phyloP scores from a whole-genome alignment of 139 green algal species.

The Chlorokybus atmophyticus region DNA sequence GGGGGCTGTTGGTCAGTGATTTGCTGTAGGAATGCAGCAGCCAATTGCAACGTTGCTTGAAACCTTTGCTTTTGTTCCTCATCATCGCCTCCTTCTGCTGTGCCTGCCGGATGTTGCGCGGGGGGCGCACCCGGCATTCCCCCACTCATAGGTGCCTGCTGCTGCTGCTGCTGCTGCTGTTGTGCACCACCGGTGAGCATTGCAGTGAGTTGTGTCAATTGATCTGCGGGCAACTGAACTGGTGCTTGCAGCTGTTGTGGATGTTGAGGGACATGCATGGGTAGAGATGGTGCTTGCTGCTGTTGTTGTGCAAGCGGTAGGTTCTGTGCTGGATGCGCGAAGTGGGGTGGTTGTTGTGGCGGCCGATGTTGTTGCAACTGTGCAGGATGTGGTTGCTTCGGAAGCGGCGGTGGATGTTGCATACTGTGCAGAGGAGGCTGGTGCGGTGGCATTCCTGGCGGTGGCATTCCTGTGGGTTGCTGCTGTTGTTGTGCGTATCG shows the following conservation, averaged over 20 bases:
- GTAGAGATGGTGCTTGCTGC: slow-evolving; percentile 14
- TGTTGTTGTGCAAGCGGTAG: slow-evolving; percentile 3
- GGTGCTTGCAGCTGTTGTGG: neutral
- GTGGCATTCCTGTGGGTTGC: slow-evolving; percentile 16
- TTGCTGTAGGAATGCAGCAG: no score
- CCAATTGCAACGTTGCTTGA: no score
- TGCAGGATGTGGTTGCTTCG: neutral
- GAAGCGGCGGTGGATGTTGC: neutral
- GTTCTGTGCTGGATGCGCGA: neutral
- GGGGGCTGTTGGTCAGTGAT: no score
- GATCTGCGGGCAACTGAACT: slow-evolving; percentile 7
- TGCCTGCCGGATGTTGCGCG: no score
- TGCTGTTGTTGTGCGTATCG: neutral
- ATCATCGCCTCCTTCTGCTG: no score
- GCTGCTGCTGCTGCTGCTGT: slow-evolving; percentile 6
- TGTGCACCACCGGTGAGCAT: slow-evolving; percentile 19
- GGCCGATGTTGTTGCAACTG: neutral
- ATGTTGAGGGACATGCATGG: neutral
- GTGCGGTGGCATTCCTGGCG: neutral
- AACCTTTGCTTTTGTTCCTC: no score
- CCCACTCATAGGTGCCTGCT: no score
- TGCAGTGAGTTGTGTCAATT: slow-evolving; percentile 11
- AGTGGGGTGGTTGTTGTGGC: neutral
- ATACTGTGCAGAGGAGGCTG: slow-evolving; percentile 4
- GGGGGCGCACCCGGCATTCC: no score